Evolutionary conservation across 352 stramenopile species (phyloP), one percentile per base, ranked within the genome.

Genomic region (Vaucheria bursata): DNA sequence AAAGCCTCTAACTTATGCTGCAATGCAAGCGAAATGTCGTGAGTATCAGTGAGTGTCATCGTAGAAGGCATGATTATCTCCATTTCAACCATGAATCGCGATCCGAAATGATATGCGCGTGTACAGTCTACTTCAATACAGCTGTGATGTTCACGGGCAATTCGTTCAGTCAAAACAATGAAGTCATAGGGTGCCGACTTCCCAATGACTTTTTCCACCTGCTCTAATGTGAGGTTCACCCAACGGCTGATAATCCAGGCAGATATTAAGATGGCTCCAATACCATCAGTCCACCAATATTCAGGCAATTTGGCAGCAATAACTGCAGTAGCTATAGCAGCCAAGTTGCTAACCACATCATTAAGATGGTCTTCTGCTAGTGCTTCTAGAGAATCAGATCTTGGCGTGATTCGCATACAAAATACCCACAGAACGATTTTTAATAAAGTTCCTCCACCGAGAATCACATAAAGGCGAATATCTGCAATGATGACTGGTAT

Each of bases 211-310:
- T 50, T 50, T 5, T 50, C 33, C 59, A 18, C 18, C 18, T 72
- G 65, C 65, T 72, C 65, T 2, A 3, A 37, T 6, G 65, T 72
- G 1, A 72, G 12, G 1, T 87, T 84, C 70, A 96, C 90, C 94
- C 94, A 98, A 76, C 91, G 96, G 36, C 91, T 88, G 29, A 94
- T 95, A 78, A 98, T 98, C 85, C 97, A 98, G 1, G 97, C 50
- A 1, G 91, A 97, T 82, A 98, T 98, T 7, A 91, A 67, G 80
- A 98, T 97, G 59, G 92, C 94, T 37, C 93, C 94, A 59, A 96
- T 82, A 2, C 92, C 91, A 88, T 98, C 94, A 18, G 95, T 78
- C 83, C 89, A 97, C 94, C 93, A 98, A 32, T 88, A 70, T 12
- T 5, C 12, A 12, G 39, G 12, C 12, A 50, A 5, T 50, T 50